Evolutionary conservation across 2,329 filamentous ascomycete genomes (phyloP).

Genomic region (Myotisia sp.): DNA sequence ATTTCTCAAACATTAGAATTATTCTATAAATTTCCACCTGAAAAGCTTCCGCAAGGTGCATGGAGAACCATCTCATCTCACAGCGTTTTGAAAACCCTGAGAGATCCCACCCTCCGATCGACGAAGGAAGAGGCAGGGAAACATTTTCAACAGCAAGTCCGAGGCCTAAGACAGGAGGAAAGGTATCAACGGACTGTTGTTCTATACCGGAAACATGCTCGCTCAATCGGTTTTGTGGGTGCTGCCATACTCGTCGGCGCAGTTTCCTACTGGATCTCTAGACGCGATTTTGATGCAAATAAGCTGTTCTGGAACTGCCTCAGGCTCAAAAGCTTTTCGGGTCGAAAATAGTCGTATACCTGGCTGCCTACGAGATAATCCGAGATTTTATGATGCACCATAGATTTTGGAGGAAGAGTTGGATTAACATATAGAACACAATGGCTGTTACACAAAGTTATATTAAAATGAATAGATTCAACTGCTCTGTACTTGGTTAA

Average conservation of each 20-base stretch:
- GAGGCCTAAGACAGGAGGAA: constrained; percentile 56
- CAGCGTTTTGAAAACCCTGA: constrained; percentile 77
- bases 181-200: constrained; percentile 37
- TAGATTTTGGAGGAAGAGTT: too few relatives aligned
- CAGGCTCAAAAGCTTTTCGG: too few relatives aligned
- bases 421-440: too few relatives aligned
- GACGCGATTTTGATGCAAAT: constrained; percentile 22
- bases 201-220: constrained; percentile 50
- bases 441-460: too few relatives aligned
- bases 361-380: too few relatives aligned
- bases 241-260: constrained; percentile 53
- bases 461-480: too few relatives aligned
- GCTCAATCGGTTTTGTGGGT: constrained; percentile 47
- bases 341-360: too few relatives aligned
- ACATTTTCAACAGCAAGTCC: constrained; percentile 57
- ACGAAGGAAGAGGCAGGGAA: constrained; percentile 50
- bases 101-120: constrained; percentile 40
- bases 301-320: constrained; percentile 1
- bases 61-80: constrained; percentile 60
- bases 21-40: constrained; percentile 54
- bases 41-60: constrained; percentile 45
- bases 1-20: constrained; percentile 53
- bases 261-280: constrained; percentile 53
- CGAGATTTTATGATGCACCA: too few relatives aligned
- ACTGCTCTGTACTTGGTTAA: too few relatives aligned